Conservation (phyloP, 179 eudicot species). For the Carnegiea gigantea region DNA sequence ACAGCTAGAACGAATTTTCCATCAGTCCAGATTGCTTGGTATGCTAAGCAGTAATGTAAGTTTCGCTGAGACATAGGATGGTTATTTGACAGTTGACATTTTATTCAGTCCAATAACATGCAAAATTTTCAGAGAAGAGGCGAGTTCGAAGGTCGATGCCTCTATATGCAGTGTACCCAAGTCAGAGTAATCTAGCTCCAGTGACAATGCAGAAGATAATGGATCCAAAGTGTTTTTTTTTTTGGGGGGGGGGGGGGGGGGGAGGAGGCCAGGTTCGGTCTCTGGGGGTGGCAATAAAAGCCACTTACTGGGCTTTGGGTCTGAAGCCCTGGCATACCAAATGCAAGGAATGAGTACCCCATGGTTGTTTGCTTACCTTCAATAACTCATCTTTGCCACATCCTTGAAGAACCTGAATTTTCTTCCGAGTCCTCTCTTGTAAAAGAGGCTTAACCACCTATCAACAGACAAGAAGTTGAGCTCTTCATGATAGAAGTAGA, state of each 20-base stretch:
- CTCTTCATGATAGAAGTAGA: background rate
- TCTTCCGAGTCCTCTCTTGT: constrained; percentile 91
- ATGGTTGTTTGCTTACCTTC: constrained; percentile 48
- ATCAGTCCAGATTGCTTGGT: background rate
- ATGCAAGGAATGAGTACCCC: background rate
- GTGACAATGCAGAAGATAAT: background rate
- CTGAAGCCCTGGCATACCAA: too few relatives aligned
- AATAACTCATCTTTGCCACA: constrained; percentile 83
- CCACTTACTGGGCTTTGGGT: too few relatives aligned
- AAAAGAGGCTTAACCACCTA: constrained; percentile 94
- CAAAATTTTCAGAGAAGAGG: too few relatives aligned
- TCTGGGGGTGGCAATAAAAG: too few relatives aligned
- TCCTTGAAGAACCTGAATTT: constrained; percentile 88
- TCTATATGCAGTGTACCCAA: too few relatives aligned
- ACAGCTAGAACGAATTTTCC: background rate
- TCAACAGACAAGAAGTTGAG: constrained; percentile 14
- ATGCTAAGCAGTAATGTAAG: background rate
- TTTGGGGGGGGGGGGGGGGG: too few relatives aligned
- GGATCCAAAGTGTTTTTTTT: too few relatives aligned
- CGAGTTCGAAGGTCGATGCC: too few relatives aligned
- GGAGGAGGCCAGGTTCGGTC: too few relatives aligned
- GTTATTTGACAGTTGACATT: background rate
- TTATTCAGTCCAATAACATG: too few relatives aligned
- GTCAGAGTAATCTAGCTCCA: background rate
- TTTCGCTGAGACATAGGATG: too few relatives aligned